Evolutionary conservation across 2,329 filamentous ascomycete genomes (phyloP), one percentile per base, ranked within the genome.

Genomic region (Proliferodiscus dingleyae): DNA sequence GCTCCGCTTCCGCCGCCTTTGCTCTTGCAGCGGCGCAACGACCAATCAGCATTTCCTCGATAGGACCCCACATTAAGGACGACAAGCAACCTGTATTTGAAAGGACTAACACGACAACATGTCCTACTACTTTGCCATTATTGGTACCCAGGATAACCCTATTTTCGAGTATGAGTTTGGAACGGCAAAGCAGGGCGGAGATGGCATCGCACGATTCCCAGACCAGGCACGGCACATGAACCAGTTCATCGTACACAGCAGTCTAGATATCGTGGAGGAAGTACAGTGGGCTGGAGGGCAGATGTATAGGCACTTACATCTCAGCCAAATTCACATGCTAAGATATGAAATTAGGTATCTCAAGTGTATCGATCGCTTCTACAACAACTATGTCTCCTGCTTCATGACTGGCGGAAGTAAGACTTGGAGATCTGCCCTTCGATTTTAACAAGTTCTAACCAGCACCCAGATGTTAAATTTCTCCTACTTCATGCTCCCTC

Each of bases 71-170:
- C 32, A 18, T 16, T 16, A 34, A 34, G 13, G 22, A 28, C n/a
- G n/a, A 34, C 30, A 5, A 21, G 18, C 26, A 22, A 26, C 23
- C 6, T 22, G 10, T 33, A 33, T 9, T 45, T 42, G 41, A 41
- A 43, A 37, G 38, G 43, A 16, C 42, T 13, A 24, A n/a, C 43
- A 19, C 22, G 21, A 22, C 29, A 38, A 41, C 24, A 97, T 97
- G 93, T 96, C 90, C 50, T 98, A 97, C 77, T 96, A 96, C 74
- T 97, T 98, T 71, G 87, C 87, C 64, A 95, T 98, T 58, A 81
- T 98, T 66, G 93, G 90, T 63, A 94, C 89, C 18, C 87, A 89
- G 60, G 93, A 98, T 73, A 94, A 91, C 64, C 91, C 93, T 26
- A 80, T 98, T 57, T 98, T 97, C 71, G 91, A 95, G 71, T 81